Evolutionary conservation across 441 rosid genomes (phyloP), one percentile per base, ranked within the genome.

Genomic region (Jatropha multifida): DNA sequence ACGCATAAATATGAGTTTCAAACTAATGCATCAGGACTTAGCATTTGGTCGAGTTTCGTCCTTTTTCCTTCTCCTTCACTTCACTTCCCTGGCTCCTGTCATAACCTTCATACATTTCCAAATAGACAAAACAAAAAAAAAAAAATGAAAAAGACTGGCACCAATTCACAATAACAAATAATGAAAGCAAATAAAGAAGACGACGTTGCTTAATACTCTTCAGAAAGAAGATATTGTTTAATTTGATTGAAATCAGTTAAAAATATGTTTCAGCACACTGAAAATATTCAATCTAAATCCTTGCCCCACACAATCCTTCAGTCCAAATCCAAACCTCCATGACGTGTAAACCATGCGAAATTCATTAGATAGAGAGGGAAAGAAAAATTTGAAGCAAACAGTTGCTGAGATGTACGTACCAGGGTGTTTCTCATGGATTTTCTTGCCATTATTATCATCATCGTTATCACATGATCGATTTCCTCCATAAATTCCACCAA

Each of bases 11-110:
- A 0, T 32, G 32, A 32, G 1, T 32, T 32, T 32, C 2, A 32
- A 32, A 32, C 32, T 32, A 32, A 23, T 32, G 32, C 32, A 32
- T 32, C 2, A 32, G 32, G 32, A 32, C 32, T 32, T 32, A 32
- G 32, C 32, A 32, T 32, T 32, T 32, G 46, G 46, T 42, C 46
- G 46, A 42, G 46, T 42, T 42, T 26, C 97, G 71, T 14, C 76
- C 80, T 14, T 81, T 89, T 84, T 91, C 96, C 83, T 90, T 90
- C 85, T 93, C 93, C 76, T 84, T 87, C 59, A 86, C 88, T 75
- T 90, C 92, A 74, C 91, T 87, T 27, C 97, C 96, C 66, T 94
- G 94, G 11, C 77, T 86, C 88, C 77, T 88, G 83, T 92, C 96
- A 61, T 88, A 88, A 72, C 76, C 98, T 91, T 70, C 27, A 6